A percentile compares a stretch with the other conserved stretches of the same genome.
These are phyloP conservation scores for Halteria grandinella DNA, from an alignment of 73 alveolate species.

Conservation along the genomic window DNA sequence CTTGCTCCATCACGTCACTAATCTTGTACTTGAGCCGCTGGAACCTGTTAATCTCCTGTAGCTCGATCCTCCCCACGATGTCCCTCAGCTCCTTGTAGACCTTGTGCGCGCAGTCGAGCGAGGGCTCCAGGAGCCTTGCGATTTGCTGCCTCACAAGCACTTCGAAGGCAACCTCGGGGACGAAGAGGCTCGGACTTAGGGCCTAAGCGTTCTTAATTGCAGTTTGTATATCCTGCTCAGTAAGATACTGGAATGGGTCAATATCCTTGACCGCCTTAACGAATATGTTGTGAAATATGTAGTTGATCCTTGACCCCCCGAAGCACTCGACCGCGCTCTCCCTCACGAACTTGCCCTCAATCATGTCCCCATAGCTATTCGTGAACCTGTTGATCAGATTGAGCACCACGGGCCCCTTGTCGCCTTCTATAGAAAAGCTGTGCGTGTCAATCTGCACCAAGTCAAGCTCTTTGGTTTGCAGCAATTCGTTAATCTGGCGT, in stretches of 20 bases:
- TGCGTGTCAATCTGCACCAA: slow-evolving; percentile 37
- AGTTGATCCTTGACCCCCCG: slow-evolving; percentile 83
- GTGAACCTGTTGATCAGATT: slow-evolving; percentile 51
- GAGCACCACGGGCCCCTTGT: slow-evolving; percentile 45
- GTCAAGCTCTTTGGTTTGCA: slow-evolving; percentile 49
- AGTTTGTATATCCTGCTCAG: slow-evolving; percentile 79
- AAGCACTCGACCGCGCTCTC: slow-evolving; percentile 70
- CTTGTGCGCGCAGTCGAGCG: slow-evolving; percentile 77
- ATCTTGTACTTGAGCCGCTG: slow-evolving; percentile 57
- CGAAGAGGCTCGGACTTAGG: slow-evolving; percentile 79
- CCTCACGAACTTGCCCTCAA: slow-evolving; percentile 72
- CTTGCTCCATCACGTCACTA: slow-evolving; percentile 68
- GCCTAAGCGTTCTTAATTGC: slow-evolving; percentile 88
- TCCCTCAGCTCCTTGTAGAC: slow-evolving; percentile 84
- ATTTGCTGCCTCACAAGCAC: slow-evolving; percentile 83
- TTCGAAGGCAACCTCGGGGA: slow-evolving; percentile 97
- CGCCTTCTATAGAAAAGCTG: slow-evolving; percentile 25
- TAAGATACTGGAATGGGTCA: slow-evolving; percentile 76
- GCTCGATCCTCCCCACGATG: slow-evolving; percentile 65
- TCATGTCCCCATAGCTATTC: slow-evolving; percentile 54
- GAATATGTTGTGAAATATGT: slow-evolving; percentile 70
- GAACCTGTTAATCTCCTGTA: slow-evolving; percentile 79
- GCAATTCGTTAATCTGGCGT: slow-evolving; percentile 26
- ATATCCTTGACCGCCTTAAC: slow-evolving; percentile 63
- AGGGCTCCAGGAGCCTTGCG: slow-evolving; percentile 85